These are phyloP conservation scores for Dionaea muscipula DNA, from an alignment of 179 eudicot genomes.

Conservation along the genomic window DNA sequence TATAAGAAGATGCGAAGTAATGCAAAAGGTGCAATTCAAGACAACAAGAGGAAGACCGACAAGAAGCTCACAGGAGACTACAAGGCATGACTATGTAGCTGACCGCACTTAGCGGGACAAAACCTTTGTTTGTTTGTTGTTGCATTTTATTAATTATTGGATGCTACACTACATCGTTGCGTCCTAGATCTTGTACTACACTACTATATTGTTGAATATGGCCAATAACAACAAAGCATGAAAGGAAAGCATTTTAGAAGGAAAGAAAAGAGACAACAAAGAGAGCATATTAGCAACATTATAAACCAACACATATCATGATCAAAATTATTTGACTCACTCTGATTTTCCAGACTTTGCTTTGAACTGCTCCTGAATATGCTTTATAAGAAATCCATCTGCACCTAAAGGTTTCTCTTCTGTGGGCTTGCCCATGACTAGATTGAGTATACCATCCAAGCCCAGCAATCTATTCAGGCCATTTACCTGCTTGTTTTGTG, in stretches of 20 bases:
- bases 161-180: too few relatives aligned
- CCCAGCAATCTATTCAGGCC: conserved; percentile 79
- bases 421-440: conserved; percentile 75
- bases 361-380: conserved; percentile 92
- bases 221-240: too few relatives aligned
- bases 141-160: too few relatives aligned
- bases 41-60: too few relatives aligned
- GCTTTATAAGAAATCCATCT: conserved; percentile 76
- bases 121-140: too few relatives aligned
- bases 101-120: too few relatives aligned
- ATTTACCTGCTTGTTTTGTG: conserved; percentile 77
- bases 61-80: too few relatives aligned
- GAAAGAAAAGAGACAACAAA: background rate
- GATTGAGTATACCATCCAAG: conserved; percentile 87
- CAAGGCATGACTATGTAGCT: too few relatives aligned
- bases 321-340: conserved; percentile 28
- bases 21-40: too few relatives aligned
- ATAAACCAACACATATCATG: background rate
- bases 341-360: conserved; percentile 87
- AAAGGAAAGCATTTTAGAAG: background rate
- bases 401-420: conserved; percentile 93
- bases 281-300: background rate
- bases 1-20: too few relatives aligned
- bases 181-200: too few relatives aligned
- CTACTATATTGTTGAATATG: too few relatives aligned